Evolutionary conservation across 2,329 filamentous ascomycete species (phyloP).

Genomic region (Aspergillus terreus): DNA sequence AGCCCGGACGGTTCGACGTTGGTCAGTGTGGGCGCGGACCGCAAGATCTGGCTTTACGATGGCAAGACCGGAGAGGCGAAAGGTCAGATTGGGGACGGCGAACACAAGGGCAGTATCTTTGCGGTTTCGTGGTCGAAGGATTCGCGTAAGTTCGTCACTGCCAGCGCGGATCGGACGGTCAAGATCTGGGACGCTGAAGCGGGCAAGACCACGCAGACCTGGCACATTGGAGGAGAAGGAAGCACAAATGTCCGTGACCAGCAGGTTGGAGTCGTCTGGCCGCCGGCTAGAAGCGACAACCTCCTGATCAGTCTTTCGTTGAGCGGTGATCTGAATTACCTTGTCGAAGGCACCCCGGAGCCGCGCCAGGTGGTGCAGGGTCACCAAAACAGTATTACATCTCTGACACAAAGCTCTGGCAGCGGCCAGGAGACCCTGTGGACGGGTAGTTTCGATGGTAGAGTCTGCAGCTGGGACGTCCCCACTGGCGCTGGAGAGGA

Average conservation of each 20-base stretch:
- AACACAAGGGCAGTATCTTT: constrained; percentile 92
- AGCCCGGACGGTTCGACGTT: constrained; percentile 79
- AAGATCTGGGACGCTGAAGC: constrained; percentile 88
- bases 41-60: constrained; percentile 89
- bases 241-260: constrained; percentile 72
- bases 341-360: constrained; percentile 66
- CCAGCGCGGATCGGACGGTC: constrained; percentile 90
- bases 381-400: constrained; percentile 87
- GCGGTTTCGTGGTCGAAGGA: constrained; percentile 86
- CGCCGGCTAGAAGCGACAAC: constrained; percentile 74
- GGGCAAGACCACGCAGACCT: constrained; percentile 72
- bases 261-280: constrained; percentile 92
- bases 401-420: constrained; percentile 57
- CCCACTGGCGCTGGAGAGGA: constrained; percentile 63
- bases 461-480: constrained; percentile 80
- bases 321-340: constrained; percentile 84
- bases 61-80: constrained; percentile 89
- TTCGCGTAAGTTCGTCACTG: constrained; percentile 81
- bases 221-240: constrained; percentile 76
- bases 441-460: constrained; percentile 90
- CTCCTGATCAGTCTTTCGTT: constrained; percentile 87
- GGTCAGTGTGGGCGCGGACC: constrained; percentile 89
- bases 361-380: constrained; percentile 74
- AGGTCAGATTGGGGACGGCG: constrained; percentile 63
- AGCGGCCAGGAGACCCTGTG: constrained; percentile 61